Percentiles rank a stretch among this genome's conserved stretches.
Evolutionary conservation across 192 early-diverging fungal species (phyloP).

Genomic region (Entomortierella lignicola): DNA sequence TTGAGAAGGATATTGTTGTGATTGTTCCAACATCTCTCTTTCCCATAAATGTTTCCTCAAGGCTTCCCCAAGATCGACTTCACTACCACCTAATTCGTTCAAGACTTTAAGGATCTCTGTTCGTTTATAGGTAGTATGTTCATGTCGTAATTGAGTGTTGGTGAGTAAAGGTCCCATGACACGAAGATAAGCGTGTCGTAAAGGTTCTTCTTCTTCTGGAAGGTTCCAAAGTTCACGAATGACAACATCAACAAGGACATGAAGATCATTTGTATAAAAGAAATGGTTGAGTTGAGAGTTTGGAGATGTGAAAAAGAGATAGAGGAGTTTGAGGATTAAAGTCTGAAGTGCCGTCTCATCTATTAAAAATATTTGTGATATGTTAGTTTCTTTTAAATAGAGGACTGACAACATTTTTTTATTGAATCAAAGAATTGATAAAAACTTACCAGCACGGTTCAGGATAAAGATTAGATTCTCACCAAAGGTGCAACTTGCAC

Average conservation of each 20-base stretch:
- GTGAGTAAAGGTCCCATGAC: conserved; percentile 72
- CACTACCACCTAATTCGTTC: conserved; percentile 51
- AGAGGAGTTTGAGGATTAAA: conserved; percentile 77
- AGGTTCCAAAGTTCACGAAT: conserved; percentile 86
- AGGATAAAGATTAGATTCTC: conserved; percentile 94
- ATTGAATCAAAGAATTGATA: background rate
- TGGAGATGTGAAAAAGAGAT: conserved; percentile 73
- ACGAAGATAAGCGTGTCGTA: conserved; percentile 76
- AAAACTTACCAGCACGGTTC: conserved; percentile 80
- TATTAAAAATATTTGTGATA: background rate
- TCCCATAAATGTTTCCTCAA: conserved; percentile 29
- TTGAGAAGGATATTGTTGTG: background rate
- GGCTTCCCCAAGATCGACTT: conserved; percentile 7
- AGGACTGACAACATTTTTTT: no score
- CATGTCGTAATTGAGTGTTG: conserved; percentile 65
- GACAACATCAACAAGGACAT: conserved; percentile 87
- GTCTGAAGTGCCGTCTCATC: conserved; percentile 65
- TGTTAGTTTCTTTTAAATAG: no score
- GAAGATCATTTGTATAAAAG: conserved; percentile 94
- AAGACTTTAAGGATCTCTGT: conserved; percentile 59
- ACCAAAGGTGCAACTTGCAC: conserved; percentile 81
- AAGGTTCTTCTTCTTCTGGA: conserved; percentile 71
- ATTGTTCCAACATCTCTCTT: conserved; percentile 12
- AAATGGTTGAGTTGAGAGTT: conserved; percentile 63
- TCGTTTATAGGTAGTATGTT: conserved; percentile 59